Evolutionary conservation across 306 rosid genomes (phyloP).

Genomic region (Pyrus pyrifolia): DNA sequence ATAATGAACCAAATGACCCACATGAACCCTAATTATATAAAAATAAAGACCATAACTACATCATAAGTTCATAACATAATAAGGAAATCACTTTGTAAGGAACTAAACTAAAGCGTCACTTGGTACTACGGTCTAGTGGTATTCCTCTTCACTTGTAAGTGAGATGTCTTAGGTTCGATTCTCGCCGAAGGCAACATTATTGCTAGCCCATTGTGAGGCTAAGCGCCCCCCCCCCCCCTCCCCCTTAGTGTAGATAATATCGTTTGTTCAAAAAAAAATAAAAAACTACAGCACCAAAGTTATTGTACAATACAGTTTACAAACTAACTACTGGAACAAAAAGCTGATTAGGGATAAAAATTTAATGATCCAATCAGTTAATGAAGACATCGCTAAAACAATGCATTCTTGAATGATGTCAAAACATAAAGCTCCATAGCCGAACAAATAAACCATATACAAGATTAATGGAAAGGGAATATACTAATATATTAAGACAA

Average conservation of each 20-base stretch:
- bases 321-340: not conserved
- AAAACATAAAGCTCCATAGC: not conserved
- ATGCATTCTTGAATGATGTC: not conserved
- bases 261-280: no score
- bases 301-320: not conserved
- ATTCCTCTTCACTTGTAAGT: no score
- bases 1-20: not conserved
- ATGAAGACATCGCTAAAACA: not conserved
- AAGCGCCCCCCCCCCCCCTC: no score
- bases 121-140: no score
- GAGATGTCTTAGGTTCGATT: no score
- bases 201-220: no score
- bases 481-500: not conserved
- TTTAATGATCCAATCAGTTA: not conserved
- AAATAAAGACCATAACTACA: not conserved
- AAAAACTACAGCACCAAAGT: not conserved
- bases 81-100: not conserved
- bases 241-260: no score
- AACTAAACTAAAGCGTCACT: not conserved
- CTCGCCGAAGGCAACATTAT: no score
- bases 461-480: not conserved
- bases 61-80: not conserved
- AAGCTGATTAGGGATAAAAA: not conserved
- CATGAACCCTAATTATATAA: not conserved
- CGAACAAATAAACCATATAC: not conserved